Percentiles rank a stretch among this genome's conserved stretches.
Conservation (phyloP, 129 eudicot genomes). For the Saposhnikovia divaricata region DNA sequence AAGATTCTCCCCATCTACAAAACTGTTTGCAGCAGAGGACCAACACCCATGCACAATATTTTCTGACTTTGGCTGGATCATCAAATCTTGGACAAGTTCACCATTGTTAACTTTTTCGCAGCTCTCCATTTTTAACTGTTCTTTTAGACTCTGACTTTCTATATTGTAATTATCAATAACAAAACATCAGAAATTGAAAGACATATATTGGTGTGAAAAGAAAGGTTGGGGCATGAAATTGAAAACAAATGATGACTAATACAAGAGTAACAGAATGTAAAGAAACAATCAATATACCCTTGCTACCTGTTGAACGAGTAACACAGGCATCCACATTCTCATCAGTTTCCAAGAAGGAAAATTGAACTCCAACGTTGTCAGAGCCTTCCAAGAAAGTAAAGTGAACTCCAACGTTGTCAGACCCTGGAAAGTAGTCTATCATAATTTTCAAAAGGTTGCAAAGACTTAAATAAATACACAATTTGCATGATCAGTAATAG, state of each 20-base stretch:
- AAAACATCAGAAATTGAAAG: background rate
- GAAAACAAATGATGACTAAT: background rate
- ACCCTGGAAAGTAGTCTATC: background rate
- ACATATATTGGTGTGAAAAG: background rate
- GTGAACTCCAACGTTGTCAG: background rate
- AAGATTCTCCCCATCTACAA: no score
- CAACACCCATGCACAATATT: no score
- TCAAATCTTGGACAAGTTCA: background rate
- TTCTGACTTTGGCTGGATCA: background rate
- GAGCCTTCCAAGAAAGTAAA: background rate
- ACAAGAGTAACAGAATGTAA: background rate
- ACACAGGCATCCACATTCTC: background rate
- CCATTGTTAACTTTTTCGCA: background rate
- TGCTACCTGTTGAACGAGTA: background rate
- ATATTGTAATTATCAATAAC: background rate
- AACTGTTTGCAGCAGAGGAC: no score
- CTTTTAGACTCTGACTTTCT: background rate
- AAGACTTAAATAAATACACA: background rate
- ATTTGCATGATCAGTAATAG: background rate
- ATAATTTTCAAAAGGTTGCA: background rate
- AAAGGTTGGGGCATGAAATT: background rate
- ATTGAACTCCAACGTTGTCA: background rate
- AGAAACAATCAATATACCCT: background rate
- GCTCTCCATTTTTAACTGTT: background rate
- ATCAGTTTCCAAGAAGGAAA: background rate